Evolutionary conservation across 2,329 filamentous ascomycete species (phyloP).

Genomic region (Sclerotinia subarctica): DNA sequence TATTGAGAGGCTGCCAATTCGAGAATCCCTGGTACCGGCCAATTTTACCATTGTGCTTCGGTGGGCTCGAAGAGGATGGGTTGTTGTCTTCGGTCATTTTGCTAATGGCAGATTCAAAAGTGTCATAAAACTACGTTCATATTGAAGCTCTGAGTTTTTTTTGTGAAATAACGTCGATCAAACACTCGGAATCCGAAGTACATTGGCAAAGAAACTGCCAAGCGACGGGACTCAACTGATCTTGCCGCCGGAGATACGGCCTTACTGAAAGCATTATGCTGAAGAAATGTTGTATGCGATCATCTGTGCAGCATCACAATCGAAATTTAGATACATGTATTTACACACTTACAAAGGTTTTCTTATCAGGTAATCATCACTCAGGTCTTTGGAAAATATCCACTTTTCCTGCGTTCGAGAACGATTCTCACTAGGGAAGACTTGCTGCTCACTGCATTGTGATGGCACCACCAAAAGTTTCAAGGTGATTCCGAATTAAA

Average conservation of each 20-base stretch:
- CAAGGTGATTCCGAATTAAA: background rate
- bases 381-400: background rate
- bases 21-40: conserved; percentile 21
- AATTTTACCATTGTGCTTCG: conserved; percentile 3
- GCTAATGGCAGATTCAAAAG: background rate
- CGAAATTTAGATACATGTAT: background rate
- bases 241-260: background rate
- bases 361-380: background rate
- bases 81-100: conserved; percentile 13
- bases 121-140: background rate
- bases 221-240: background rate
- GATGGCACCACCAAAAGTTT: conserved; percentile 7
- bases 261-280: background rate
- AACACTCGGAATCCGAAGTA: background rate
- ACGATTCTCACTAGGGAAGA: background rate
- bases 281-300: background rate
- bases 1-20: conserved; percentile 33
- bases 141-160: background rate
- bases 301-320: background rate
- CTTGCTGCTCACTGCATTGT: background rate
- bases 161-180: background rate
- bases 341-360: background rate
- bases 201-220: conserved; percentile 1
- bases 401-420: background rate
- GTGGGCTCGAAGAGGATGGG: background rate